phyloP scores from a whole-genome alignment of 108 stramenopile species.

The Schizochytrium sp. region DNA sequence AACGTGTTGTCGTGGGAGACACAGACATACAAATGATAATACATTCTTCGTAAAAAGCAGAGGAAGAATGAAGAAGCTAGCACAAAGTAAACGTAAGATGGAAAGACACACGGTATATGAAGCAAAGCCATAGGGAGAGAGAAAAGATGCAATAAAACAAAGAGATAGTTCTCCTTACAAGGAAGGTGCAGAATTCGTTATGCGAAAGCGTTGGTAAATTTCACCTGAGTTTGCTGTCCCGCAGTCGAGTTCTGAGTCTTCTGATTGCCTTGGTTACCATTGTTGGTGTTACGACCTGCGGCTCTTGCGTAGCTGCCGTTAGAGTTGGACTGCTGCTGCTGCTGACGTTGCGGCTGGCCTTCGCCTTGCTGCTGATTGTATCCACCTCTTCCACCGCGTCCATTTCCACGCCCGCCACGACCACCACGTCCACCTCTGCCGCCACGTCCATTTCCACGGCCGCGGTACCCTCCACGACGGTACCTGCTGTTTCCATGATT shows the following conservation, averaged over 20 bases:
- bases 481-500: constrained; percentile 62
- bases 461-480: constrained; percentile 65
- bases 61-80: too few species aligned
- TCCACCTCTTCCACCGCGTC: not conserved
- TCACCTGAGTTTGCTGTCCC: not conserved
- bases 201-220: not conserved
- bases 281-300: too few species aligned
- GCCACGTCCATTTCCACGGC: constrained; percentile 53
- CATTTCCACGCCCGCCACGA: not conserved
- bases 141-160: not conserved
- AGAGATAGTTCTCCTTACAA: not conserved
- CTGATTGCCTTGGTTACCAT: too few species aligned
- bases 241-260: too few species aligned
- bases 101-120: too few species aligned
- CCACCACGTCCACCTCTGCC: constrained; percentile 2
- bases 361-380: not conserved
- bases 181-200: not conserved
- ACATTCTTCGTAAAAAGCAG: too few species aligned
- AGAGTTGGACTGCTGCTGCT: too few species aligned
- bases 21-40: too few species aligned
- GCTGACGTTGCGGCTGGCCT: not conserved
- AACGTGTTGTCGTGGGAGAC: too few species aligned
- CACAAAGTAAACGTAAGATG: too few species aligned
- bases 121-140: not conserved
- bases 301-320: too few species aligned